A percentile compares a stretch with the other conserved stretches of the same genome.
Conservation (phyloP, 1,284 basidiomycete genomes). For the Trametes pubescens region DNA sequence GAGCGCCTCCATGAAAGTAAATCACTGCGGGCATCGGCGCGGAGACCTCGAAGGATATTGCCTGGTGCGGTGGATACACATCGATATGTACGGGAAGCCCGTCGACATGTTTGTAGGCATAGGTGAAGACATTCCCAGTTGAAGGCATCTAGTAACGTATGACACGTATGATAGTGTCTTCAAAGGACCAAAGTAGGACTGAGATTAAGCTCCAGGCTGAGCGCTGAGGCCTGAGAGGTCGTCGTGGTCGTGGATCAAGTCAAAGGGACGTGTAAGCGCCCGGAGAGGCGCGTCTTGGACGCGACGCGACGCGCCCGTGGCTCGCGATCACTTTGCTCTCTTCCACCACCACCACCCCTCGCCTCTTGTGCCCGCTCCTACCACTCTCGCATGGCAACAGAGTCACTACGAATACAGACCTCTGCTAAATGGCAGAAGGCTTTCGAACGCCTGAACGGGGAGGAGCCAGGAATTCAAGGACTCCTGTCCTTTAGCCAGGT, state of each 20-base stretch:
- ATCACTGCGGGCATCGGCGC: conserved; percentile 53
- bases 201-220: neutral
- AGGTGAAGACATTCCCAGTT: conserved; percentile 17
- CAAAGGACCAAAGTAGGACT: too few species aligned
- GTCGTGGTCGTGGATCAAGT: conserved; percentile 1
- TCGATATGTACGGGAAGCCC: conserved; percentile 31
- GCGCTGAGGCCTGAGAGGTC: too few species aligned
- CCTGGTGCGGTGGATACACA: conserved; percentile 32
- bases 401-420: conserved; percentile 56
- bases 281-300: conserved; percentile 8
- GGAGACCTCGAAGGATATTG: neutral
- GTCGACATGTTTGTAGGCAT: conserved; percentile 33
- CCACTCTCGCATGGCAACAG: conserved; percentile 24
- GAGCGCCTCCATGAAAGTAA: conserved; percentile 71
- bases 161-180: neutral
- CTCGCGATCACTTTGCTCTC: neutral
- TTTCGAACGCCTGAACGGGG: conserved; percentile 69
- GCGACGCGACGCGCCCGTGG: conserved; percentile 26
- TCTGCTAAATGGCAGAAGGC: conserved; percentile 77
- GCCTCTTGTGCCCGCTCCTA: neutral
- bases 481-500: conserved; percentile 73
- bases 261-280: neutral
- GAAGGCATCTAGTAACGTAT: neutral
- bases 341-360: conserved; percentile 9
- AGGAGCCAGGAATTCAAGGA: conserved; percentile 69